phyloP scores from a whole-genome alignment of 176 grass and related monocot species.

The Guadua angustifolia region DNA sequence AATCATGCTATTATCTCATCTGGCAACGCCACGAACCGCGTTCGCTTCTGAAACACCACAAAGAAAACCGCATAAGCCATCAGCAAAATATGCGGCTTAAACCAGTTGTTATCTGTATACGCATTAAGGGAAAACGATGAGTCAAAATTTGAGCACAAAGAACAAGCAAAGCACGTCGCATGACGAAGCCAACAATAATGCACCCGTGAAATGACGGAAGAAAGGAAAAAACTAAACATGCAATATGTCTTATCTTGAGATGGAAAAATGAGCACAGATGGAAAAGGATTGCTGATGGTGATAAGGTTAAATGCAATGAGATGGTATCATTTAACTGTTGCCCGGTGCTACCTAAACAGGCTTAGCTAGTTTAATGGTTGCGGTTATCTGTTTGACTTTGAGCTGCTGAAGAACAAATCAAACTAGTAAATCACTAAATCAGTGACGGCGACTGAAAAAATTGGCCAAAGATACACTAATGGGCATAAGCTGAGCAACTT shows the following conservation, averaged over 20 bases:
- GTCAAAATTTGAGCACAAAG: neutral
- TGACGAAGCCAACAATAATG: conserved; percentile 14
- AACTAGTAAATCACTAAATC: neutral
- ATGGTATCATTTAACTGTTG: neutral
- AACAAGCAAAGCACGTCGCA: neutral
- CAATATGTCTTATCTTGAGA: conserved; percentile 26
- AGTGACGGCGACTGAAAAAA: conserved; percentile 33
- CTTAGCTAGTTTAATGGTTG: conserved; percentile 17
- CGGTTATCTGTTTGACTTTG: conserved; percentile 27
- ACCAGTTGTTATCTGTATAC: conserved; percentile 5
- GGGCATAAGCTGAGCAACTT: conserved; percentile 20
- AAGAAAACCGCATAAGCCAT: conserved; percentile 2
- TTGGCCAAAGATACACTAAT: neutral
- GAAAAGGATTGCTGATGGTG: conserved; percentile 17
- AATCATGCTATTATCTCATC: conserved; percentile 77
- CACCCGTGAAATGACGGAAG: conserved; percentile 12
- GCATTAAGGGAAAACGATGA: conserved; percentile 30
- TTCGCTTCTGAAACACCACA: conserved; percentile 70
- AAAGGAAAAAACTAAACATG: conserved; percentile 29
- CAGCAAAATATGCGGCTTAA: conserved; percentile 10
- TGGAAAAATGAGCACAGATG: neutral
- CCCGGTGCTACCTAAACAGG: neutral
- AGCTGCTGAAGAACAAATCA: conserved; percentile 22
- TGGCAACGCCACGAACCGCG: conserved; percentile 73
- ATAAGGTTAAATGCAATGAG: conserved; percentile 24